Evolutionary conservation across 192 early-diverging fungal genomes (phyloP), one percentile per base, ranked within the genome.

Genomic region (Entomortierella beljakovae): DNA sequence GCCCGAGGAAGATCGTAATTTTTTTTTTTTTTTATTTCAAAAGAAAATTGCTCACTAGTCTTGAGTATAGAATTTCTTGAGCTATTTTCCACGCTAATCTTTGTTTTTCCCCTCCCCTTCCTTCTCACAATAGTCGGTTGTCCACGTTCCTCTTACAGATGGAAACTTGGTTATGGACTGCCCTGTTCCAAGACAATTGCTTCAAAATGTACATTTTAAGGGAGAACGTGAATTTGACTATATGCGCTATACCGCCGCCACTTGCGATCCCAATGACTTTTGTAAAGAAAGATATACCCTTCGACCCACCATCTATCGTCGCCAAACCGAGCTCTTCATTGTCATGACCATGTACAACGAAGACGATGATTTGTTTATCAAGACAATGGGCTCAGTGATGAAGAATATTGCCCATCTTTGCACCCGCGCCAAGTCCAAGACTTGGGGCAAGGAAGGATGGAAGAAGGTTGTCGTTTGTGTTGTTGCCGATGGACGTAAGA

Each of bases 391-490:
- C 31, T 90, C 91, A 0, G 89, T 97, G n/a, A 91, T 93, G 87
- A 95, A 95, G 81, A 99, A 99, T 83, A 93, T 99, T 85, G 87
- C 90, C n/a, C 92, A 97, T 82, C 82, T 97, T 62, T 94, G 92
- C 83, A 91, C 90, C 54, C 90, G 92, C 34, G 84, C 85, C 42
- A 86, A 89, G 64, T 92, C 90, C 68, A 84, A 86, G 64, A 90
- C 84, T 34, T 96, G 95, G 95, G 94, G 94, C 35, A 72, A 80
- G 35, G 92, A 94, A 34, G 93, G 92, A 20, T 97, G 96, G 96
- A 87, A 95, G 75, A 96, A 97, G 83, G 91, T 94, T 9, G 92
- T 95, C n/a, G 92, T 97, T 29, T 95, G 93, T 81, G 92, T 97
- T 57, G 95, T 97, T 9, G 91, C 95, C 9, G 96, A 97, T 67